Evolutionary conservation across 352 stramenopile genomes (phyloP).

Genomic region (Phytophthora uliginosa): DNA sequence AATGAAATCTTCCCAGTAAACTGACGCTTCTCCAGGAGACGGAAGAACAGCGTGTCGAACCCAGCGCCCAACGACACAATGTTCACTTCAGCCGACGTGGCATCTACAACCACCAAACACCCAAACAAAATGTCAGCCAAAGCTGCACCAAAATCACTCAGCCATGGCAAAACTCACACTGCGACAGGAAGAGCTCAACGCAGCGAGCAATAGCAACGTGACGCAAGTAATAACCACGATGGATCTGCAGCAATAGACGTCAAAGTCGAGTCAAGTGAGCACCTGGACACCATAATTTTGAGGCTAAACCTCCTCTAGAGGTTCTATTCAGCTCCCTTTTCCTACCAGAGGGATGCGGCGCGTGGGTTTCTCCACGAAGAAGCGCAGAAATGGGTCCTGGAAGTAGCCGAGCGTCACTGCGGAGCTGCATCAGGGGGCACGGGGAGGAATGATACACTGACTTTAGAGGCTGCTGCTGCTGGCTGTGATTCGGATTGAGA

Average conservation of each 20-base stretch:
- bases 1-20: conserved; percentile 43
- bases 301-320: background rate
- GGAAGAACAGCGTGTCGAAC: conserved; percentile 85
- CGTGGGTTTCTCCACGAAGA: conserved; percentile 70
- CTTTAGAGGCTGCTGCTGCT: conserved; percentile 23
- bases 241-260: conserved; percentile 54
- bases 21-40: conserved; percentile 44
- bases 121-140: conserved; percentile 12
- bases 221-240: conserved; percentile 82
- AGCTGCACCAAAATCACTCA: background rate
- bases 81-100: conserved; percentile 43
- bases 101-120: conserved; percentile 20
- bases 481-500: background rate
- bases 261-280: conserved; percentile 4
- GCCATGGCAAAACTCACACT: conserved; percentile 21
- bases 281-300: background rate
- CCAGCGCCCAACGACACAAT: conserved; percentile 78
- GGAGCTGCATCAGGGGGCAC: conserved; percentile 42
- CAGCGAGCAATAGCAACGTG: conserved; percentile 65
- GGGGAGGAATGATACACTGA: conserved; percentile 23
- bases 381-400: conserved; percentile 62
- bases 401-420: conserved; percentile 72
- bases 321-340: background rate
- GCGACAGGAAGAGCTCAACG: conserved; percentile 62
- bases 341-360: conserved; percentile 74